Percentiles rank a stretch among this genome's conserved stretches.
These are phyloP conservation scores for Leccinum holopus DNA, from an alignment of 1,284 basidiomycete species.

Conservation along the genomic window DNA sequence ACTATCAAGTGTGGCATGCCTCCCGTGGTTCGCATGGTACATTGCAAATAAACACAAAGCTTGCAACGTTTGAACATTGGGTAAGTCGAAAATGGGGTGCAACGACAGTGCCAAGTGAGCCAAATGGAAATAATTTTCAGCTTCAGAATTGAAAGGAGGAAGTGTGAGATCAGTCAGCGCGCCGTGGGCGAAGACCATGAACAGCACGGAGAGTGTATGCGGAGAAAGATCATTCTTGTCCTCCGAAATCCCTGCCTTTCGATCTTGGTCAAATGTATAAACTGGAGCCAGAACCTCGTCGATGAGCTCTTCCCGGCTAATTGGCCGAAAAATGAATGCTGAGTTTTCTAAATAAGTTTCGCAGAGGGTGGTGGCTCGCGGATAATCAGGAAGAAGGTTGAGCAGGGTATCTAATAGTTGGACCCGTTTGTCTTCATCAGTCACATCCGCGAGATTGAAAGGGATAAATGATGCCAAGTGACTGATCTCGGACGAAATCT, in stretches of 20 bases:
- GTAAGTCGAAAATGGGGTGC: slow-evolving; percentile 61
- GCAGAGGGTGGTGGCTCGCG: slow-evolving; percentile 61
- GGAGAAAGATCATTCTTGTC: slow-evolving; percentile 39
- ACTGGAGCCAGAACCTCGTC: slow-evolving; percentile 60
- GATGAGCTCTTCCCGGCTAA: slow-evolving; percentile 64
- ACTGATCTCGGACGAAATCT: slow-evolving; percentile 41
- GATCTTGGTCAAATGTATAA: slow-evolving; percentile 52
- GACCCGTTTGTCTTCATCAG: slow-evolving; percentile 29
- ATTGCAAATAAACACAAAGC: slow-evolving; percentile 53
- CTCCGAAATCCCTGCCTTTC: slow-evolving; percentile 31
- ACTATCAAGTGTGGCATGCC: slow-evolving; percentile 52
- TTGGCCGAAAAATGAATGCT: slow-evolving; percentile 58
- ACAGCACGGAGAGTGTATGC: slow-evolving; percentile 58
- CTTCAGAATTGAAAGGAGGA: slow-evolving; percentile 57
- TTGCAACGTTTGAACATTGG: slow-evolving; percentile 60
- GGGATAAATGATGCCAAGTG: slow-evolving; percentile 47
- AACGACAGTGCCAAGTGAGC: slow-evolving; percentile 56
- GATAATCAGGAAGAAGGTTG: slow-evolving; percentile 50
- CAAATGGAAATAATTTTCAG: slow-evolving; percentile 58
- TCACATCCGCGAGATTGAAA: slow-evolving; percentile 40
- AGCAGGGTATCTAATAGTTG: slow-evolving; percentile 44
- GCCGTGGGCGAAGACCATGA: slow-evolving; percentile 58
- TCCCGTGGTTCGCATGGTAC: slow-evolving; percentile 55
- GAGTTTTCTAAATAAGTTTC: slow-evolving; percentile 67
- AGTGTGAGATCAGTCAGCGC: slow-evolving; percentile 63